These are phyloP conservation scores for Hypoxylon sp. DNA, from an alignment of 2,329 filamentous ascomycete species.

Conservation along the genomic window DNA sequence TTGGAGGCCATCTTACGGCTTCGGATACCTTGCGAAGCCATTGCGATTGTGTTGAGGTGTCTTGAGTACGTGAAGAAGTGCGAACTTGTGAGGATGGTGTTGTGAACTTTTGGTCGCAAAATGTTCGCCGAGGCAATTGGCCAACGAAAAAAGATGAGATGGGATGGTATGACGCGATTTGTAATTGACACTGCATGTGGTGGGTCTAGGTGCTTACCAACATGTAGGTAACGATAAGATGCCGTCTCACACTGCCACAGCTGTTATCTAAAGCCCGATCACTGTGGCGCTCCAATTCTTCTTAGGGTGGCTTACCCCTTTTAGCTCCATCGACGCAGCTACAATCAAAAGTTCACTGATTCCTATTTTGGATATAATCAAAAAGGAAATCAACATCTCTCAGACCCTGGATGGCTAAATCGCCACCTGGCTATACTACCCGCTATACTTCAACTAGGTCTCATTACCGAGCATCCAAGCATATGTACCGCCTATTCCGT, in stretches of 20 bases:
- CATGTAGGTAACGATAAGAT: slow-evolving; percentile 30
- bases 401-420: slow-evolving; percentile 14
- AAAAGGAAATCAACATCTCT: slow-evolving; percentile 13
- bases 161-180: slow-evolving; percentile 44
- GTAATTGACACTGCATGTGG: slow-evolving; percentile 27
- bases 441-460: slow-evolving; percentile 31
- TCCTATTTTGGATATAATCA: slow-evolving; percentile 35
- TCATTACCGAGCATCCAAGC: slow-evolving; percentile 31
- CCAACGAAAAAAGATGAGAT: slow-evolving; percentile 29
- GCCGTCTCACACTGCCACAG: slow-evolving; percentile 16
- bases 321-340: slow-evolving; percentile 9
- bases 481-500: slow-evolving; percentile 5
- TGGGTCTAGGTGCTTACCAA: slow-evolving; percentile 4
- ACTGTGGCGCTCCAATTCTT: slow-evolving; percentile 10
- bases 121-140: slow-evolving; percentile 7
- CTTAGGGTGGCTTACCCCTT: not conserved
- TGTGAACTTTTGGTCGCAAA: slow-evolving; percentile 24
- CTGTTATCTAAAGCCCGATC: slow-evolving; percentile 31
- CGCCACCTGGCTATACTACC: slow-evolving; percentile 8
- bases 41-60: slow-evolving; percentile 14
- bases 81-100: slow-evolving; percentile 6
- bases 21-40: slow-evolving; percentile 44
- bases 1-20: slow-evolving; percentile 42
- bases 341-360: slow-evolving; percentile 37
- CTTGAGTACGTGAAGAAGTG: not conserved